A percentile compares a stretch with the other conserved stretches of the same genome.
phyloP scores from a whole-genome alignment of 441 rosid species.

The Eugenia klotzschiana region DNA sequence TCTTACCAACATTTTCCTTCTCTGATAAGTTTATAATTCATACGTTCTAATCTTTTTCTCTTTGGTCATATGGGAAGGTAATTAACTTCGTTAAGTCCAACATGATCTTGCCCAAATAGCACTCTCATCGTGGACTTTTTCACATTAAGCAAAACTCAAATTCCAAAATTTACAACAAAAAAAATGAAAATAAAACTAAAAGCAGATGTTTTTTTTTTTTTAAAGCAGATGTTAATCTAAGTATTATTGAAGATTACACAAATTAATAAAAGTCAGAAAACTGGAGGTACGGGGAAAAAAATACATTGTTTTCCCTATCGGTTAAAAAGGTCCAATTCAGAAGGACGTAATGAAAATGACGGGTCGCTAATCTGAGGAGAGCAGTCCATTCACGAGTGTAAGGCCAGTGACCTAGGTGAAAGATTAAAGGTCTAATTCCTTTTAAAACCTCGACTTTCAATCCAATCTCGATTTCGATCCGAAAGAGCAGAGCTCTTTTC shows the following conservation, averaged over 20 bases:
- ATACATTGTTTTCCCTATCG: not conserved
- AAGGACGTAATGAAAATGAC: not conserved
- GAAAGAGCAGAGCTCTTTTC: not conserved
- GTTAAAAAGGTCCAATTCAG: not conserved
- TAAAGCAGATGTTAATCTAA: not conserved
- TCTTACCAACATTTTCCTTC: not conserved
- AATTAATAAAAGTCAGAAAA: not conserved
- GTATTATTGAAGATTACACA: not conserved
- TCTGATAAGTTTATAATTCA: not conserved
- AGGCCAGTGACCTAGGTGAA: not conserved
- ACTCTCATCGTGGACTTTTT: not conserved
- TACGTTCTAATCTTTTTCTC: not conserved
- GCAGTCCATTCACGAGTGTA: not conserved
- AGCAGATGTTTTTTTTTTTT: not conserved
- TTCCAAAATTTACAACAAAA: not conserved
- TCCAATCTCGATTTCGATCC: no score
- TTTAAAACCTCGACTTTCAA: not conserved
- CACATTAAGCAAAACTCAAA: not conserved
- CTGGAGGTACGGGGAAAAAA: not conserved
- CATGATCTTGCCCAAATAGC: not conserved
- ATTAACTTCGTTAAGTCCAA: not conserved
- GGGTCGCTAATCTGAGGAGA: not conserved
- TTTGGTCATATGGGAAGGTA: not conserved
- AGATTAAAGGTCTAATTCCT: not conserved
- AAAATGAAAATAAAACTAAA: not conserved